Percentiles rank a stretch among this genome's conserved stretches.
These are phyloP conservation scores for Simplicillium aogashimaense DNA, from an alignment of 2,329 filamentous ascomycete genomes.

Conservation along the genomic window DNA sequence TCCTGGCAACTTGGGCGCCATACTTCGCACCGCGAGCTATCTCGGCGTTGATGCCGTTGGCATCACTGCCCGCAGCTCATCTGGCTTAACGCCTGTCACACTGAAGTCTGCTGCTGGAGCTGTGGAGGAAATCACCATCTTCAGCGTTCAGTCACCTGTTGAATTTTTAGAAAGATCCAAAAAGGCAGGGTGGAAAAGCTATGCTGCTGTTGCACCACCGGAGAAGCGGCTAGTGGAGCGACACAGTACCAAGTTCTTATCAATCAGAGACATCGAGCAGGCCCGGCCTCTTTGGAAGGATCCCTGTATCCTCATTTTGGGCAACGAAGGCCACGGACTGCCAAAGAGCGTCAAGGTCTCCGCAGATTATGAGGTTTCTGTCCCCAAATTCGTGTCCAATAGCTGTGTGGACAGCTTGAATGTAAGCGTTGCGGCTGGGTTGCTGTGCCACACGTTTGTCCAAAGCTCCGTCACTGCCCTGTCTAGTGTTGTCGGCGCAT, in stretches of 20 bases:
- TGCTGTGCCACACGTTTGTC: constrained; percentile 64
- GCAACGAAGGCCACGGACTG: constrained; percentile 71
- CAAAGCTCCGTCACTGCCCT: constrained; percentile 19
- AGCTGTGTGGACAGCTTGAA: constrained; percentile 79
- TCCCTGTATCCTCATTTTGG: constrained; percentile 73
- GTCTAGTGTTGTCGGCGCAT: constrained; percentile 13
- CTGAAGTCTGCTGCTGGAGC: constrained; percentile 86
- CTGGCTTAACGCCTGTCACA: constrained; percentile 64
- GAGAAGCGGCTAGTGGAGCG: constrained; percentile 20
- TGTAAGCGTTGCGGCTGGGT: constrained; percentile 76
- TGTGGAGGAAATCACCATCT: constrained; percentile 66
- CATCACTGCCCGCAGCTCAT: constrained; percentile 64
- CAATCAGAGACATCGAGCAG: constrained; percentile 37
- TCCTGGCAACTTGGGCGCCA: constrained; percentile 81
- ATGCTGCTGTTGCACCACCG: constrained; percentile 56
- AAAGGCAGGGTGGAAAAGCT: constrained; percentile 70
- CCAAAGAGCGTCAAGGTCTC: constrained; percentile 51
- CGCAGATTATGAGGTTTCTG: constrained; percentile 57
- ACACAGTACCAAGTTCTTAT: constrained; percentile 33
- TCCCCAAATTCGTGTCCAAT: constrained; percentile 44
- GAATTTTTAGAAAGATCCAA: constrained; percentile 62
- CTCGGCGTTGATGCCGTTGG: constrained; percentile 80
- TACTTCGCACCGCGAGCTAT: constrained; percentile 81
- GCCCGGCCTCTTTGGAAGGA: constrained; percentile 43
- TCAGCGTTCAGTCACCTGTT: constrained; percentile 56